These are phyloP conservation scores for Trichoderma parareesei DNA, from an alignment of 495 filamentous ascomycete species.

Conservation along the genomic window DNA sequence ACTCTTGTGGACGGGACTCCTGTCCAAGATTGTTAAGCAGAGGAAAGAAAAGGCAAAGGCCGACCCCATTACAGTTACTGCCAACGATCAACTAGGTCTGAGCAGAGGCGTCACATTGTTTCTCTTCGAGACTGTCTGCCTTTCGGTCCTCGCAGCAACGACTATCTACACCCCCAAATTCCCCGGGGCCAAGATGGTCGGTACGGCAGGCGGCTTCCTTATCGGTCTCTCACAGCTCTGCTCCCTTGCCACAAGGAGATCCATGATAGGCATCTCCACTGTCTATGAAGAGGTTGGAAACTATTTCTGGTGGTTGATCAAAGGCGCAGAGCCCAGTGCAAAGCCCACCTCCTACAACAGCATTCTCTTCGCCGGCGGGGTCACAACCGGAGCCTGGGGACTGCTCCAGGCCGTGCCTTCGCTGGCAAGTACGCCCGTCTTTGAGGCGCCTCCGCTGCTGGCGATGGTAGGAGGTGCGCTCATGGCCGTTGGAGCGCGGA, in stretches of 20 bases:
- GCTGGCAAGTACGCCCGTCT: constrained; percentile 17
- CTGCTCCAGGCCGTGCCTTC: constrained; percentile 23
- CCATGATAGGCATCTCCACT: constrained; percentile 43
- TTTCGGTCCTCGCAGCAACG: constrained; percentile 22
- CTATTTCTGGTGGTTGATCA: constrained; percentile 31
- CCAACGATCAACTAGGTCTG: constrained; percentile 28
- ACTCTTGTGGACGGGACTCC: constrained; percentile 28
- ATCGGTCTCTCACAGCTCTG: constrained; percentile 42
- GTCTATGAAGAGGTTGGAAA: constrained; percentile 45
- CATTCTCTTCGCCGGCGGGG: constrained; percentile 37
- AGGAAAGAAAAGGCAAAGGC: constrained; percentile 13
- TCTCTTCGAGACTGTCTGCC: constrained; percentile 25
- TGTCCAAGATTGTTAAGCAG: constrained; percentile 18
- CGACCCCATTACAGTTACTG: constrained; percentile 18
- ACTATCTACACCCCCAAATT: constrained; percentile 20
- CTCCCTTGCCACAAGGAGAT: constrained; percentile 32
- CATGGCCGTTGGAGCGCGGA: constrained; percentile 43
- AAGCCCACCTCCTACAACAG: constrained; percentile 24
- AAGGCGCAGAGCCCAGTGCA: constrained; percentile 16
- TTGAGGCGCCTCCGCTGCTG: constrained; percentile 23
- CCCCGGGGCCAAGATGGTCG: constrained; percentile 27
- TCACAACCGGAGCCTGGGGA: constrained; percentile 32
- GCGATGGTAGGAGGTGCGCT: constrained; percentile 40
- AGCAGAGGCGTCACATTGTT: constrained; percentile 18
- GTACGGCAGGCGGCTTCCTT: constrained; percentile 37